Evolutionary conservation across 257 asterid genomes (phyloP), one percentile per base, ranked within the genome.

Genomic region (Salvia miltiorrhiza): DNA sequence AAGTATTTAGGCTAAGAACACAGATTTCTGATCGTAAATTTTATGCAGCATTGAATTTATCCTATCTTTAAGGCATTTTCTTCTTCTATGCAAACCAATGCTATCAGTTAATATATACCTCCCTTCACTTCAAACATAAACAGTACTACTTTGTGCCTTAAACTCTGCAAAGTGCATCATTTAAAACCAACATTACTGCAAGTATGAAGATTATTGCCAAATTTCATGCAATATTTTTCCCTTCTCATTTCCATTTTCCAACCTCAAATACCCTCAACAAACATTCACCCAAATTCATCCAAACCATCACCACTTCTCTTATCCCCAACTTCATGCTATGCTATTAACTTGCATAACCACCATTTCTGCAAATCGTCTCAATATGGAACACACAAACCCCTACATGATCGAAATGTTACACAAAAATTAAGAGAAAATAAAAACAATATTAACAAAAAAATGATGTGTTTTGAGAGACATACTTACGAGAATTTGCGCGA

Each of bases 401-500:
- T 53, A 23, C 37, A 53, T 12, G 14, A 62, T 41, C 56, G 11
- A 23, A 35, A 5, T n/a, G n/a, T n/a, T n/a, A n/a, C n/a, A n/a
- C n/a, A n/a, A n/a, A n/a, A n/a, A n/a, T n/a, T n/a, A n/a, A n/a
- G n/a, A n/a, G n/a, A n/a, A 20, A 21, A 17, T 17, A 2, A 8
- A 41, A 20, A n/a, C 6, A 65, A 4, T 2, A 30, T 30, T 16
- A 13, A 5, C 26, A 48, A 53, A 16, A 40, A 37, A 30, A 23
- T 21, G 24, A 68, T 78, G 11, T 77, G 84, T 77, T 74, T 20
- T 47, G 85, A 74, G 43, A 65, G 87, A 86, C 97, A 65, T 91
- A 89, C 98, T 83, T 94, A 94, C 99, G 87, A 94, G 98, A 81
- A 89, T 89, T 71, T 94, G 99, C 60, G 96, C 96, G 67, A 94